Evolutionary conservation across 306 rosid species (phyloP), one percentile per base, ranked within the genome.

Genomic region (Ceratonia siliqua): DNA sequence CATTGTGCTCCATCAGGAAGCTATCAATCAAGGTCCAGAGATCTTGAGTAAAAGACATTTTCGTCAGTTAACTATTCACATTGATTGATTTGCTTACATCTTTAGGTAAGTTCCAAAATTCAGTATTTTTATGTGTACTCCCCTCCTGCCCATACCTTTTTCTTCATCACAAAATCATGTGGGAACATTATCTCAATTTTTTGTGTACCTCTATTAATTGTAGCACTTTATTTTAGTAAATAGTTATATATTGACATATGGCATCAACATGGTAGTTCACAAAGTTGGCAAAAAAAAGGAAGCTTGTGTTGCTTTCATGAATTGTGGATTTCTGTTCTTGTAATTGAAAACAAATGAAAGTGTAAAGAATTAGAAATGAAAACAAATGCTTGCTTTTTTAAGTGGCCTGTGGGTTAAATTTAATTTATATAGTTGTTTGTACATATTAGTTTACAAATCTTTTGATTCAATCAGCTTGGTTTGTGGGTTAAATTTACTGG

Each of bases 21-120:
- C 88, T 82, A 85, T 90, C 78, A 86, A 85, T 82, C 93, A 90
- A 85, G 96, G 96, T 72, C 91, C 89, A 65, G 99, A 95, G 62
- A 42, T 50, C 62, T 76, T 95, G 67, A 92, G 91, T 75, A 87
- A 92, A 86, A 89, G 85, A 62, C 87, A 94, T 72, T 82, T 87
- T 70, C 94, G 92, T 64, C 97, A 95, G 87, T 87, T 95, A 78
- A 95, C 99, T 3, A 84, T 95, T 75, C 98, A 95, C 70, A 95
- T 95, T 27, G 99, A 95, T 72, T 89, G 99, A 32, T 87, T 90
- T 87, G 99, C 98, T 20, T 92, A 92, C 85, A 95, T 95, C 68
- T 90, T 95, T 84, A 90, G 99, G 99, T 95, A 61, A 32, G 90
- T 68, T 65, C 14, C 43, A 41, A 39, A 62, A 36, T 57, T 48